These are phyloP conservation scores for Trypanosoma boissoni DNA, from an alignment of 208 protist genomes.

Conservation along the genomic window DNA sequence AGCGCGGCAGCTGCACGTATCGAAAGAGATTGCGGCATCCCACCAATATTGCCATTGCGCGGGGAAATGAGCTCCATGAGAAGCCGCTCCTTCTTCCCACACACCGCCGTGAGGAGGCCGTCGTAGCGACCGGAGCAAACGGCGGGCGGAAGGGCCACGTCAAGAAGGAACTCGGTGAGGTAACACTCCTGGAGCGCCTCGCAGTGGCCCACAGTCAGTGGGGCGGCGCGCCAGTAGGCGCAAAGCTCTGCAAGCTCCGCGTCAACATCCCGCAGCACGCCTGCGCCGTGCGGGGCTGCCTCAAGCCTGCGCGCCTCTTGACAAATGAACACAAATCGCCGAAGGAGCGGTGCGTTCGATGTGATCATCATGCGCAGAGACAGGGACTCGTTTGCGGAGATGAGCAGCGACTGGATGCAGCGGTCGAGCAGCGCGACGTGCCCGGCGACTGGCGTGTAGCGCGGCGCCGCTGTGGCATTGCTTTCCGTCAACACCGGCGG, in stretches of 20 bases:
- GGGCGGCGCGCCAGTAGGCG: conserved; percentile 14
- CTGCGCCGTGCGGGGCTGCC: conserved; percentile 20
- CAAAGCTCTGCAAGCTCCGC: conserved; percentile 48
- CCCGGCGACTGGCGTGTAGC: conserved; percentile 28
- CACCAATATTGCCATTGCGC: conserved; percentile 37
- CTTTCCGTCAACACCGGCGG: neutral
- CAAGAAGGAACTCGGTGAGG: conserved; percentile 80
- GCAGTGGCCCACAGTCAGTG: conserved; percentile 8
- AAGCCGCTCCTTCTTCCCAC: conserved; percentile 71
- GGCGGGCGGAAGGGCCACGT: conserved; percentile 79
- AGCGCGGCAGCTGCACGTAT: conserved; percentile 59
- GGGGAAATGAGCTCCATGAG: conserved; percentile 58
- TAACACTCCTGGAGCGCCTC: conserved; percentile 60
- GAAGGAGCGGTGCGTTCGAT: conserved; percentile 40
- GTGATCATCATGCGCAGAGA: conserved; percentile 54
- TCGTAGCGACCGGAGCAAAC: conserved; percentile 88
- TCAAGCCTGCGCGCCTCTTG: conserved; percentile 50
- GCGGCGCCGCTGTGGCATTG: neutral
- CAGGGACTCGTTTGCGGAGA: conserved; percentile 77
- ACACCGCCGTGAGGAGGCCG: conserved; percentile 46
- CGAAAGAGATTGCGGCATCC: conserved; percentile 48
- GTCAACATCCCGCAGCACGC: conserved; percentile 39
- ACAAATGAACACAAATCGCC: conserved; percentile 67
- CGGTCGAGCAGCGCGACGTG: conserved; percentile 56
- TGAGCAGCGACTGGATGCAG: conserved; percentile 66